Base-by-base conservation (phyloP, 164 flowering plant genomes). In the Magnolia officinalis region DNA sequence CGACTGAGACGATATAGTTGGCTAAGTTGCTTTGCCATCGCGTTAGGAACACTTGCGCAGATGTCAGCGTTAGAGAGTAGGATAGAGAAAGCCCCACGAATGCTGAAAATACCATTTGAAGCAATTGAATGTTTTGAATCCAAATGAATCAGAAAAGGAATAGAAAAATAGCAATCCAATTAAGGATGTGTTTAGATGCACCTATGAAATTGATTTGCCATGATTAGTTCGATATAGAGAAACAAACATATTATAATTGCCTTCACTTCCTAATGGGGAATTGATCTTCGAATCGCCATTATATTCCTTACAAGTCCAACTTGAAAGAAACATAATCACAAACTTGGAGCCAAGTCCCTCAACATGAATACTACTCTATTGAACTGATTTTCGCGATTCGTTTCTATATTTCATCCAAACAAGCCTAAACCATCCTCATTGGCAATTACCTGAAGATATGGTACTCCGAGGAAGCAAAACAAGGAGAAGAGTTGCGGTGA, bases 1-100 rank as follows among this genome's bases (percentile, higher is more conserved):
- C 98, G 19, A 91, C 93, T 2, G 98, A 95, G 55, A 93, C 79
- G 8, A 92, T 85, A 76, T 88, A 88, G 79, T 95, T 95, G 51
- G 88, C 81, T 73, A 91, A 83, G 81, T 73, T 85, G 82, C 97
- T 87, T 55, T 88, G 84, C 92, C 92, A 93, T 71, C 90, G 76
- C 23, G 87, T 84, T 76, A 86, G 2, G 72, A 92, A 89, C 59
- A 89, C 85, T 73, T 90, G 97, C 1, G 90, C 77, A 1, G 80
- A 61, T 2, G 92, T 87, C 59, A 95, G 75, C 18, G 89, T 58
- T 18, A 95, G 79, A 8, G 97, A 97, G 82, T 92, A 95, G 4
- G 97, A 92, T 72, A 93, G 94, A 68, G 95, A 92, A 7, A 95
- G 90, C 63, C 97, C 98, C 21, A 90, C 90, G 63, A 95, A 85